Percentiles rank a stretch among this genome's conserved stretches.
phyloP scores from a whole-genome alignment of 176 grass and related monocot species.

The Oryza longistaminata region DNA sequence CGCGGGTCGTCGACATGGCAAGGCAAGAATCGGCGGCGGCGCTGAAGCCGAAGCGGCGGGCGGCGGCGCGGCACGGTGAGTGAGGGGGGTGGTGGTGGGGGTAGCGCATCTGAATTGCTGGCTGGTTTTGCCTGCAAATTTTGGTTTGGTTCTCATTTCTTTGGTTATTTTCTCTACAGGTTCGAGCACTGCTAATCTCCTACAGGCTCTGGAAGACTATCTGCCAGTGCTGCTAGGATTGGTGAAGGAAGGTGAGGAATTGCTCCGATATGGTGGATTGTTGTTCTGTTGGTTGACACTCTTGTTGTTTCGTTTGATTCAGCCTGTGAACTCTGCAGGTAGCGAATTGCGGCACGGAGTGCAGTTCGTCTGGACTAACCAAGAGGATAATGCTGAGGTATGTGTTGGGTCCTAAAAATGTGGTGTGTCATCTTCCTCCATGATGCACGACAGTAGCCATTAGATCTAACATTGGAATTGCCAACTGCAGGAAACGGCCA shows the following conservation, averaged over 20 bases:
- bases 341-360: slow-evolving; percentile 53
- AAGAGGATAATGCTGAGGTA: slow-evolving; percentile 76
- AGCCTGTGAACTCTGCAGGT: slow-evolving; percentile 42
- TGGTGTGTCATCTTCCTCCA: background rate
- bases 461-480: slow-evolving; percentile 14
- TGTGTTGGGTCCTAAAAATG: background rate
- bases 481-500: slow-evolving; percentile 70
- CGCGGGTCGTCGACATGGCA: slow-evolving; percentile 70
- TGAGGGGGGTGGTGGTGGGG: background rate
- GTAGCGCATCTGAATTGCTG: slow-evolving; percentile 29
- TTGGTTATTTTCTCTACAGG: slow-evolving; percentile 38
- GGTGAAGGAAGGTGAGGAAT: slow-evolving; percentile 66
- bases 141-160: background rate
- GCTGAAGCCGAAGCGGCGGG: slow-evolving; percentile 58
- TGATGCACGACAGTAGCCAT: slow-evolving; percentile 29
- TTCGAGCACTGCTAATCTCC: slow-evolving; percentile 61
- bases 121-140: slow-evolving; percentile 14
- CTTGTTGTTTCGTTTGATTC: background rate
- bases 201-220: slow-evolving; percentile 78
- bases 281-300: background rate
- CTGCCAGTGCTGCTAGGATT: slow-evolving; percentile 74
- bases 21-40: slow-evolving; percentile 66
- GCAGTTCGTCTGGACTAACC: slow-evolving; percentile 83
- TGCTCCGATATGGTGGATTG: background rate
- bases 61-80: slow-evolving; percentile 75